Percentiles rank a stretch among this genome's conserved stretches.
These are phyloP conservation scores for Gossypium australe DNA, from an alignment of 345 rosid genomes.

Conservation along the genomic window DNA sequence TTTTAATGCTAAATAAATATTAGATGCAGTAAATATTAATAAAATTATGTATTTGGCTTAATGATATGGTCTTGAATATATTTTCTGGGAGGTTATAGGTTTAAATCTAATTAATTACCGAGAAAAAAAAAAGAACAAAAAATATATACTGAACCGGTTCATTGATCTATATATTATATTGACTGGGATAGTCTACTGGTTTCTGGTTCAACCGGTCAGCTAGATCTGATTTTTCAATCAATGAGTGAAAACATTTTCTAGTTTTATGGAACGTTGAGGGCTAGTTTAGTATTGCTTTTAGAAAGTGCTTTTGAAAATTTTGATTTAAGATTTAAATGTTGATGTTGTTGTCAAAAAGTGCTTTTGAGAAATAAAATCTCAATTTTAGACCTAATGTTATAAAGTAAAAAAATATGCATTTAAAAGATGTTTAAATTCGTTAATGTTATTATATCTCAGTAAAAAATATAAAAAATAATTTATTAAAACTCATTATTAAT, in stretches of 20 bases:
- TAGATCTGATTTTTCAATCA: no score
- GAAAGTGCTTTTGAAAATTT: no score
- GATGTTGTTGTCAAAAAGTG: no score
- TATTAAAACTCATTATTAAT: no score
- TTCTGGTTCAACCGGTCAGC: background rate
- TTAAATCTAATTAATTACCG: background rate
- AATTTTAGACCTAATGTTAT: no score
- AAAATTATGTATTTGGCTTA: background rate
- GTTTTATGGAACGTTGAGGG: background rate
- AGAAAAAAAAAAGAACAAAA: background rate
- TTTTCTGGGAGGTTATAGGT: background rate
- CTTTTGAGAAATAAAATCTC: no score
- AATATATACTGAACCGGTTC: background rate
- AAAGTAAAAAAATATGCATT: no score
- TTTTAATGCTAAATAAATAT: background rate
- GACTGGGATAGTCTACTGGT: background rate
- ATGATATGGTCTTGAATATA: background rate
- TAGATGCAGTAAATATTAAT: background rate
- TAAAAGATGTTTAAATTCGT: no score
- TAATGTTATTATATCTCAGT: no score
- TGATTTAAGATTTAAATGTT: no score
- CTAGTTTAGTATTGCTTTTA: no score
- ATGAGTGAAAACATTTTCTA: background rate
- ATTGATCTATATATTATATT: background rate
- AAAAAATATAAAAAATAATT: no score